These are phyloP conservation scores for Diatrype stigma DNA, from an alignment of 2,329 filamentous ascomycete species.

Conservation along the genomic window DNA sequence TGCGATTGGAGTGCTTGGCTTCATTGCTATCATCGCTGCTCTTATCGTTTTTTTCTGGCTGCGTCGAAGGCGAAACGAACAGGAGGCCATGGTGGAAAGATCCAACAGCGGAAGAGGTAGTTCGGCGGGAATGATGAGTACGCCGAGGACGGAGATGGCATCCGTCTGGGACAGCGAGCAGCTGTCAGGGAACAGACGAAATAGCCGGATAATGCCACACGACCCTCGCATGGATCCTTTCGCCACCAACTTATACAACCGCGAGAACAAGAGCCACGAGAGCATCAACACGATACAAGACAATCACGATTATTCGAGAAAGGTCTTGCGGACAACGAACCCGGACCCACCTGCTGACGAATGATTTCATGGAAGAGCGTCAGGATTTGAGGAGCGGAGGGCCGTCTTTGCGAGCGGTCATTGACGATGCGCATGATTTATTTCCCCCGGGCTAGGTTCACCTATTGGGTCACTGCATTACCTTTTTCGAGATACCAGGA, in stretches of 20 bases:
- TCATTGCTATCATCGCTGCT: slow-evolving; percentile 17
- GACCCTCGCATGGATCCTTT: slow-evolving; percentile 63
- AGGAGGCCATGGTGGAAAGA: slow-evolving; percentile 39
- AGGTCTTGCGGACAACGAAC: slow-evolving; percentile 60
- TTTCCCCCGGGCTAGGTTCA: slow-evolving; percentile 12
- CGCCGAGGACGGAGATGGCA: slow-evolving; percentile 41
- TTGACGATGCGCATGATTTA: slow-evolving; percentile 32
- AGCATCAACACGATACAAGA: slow-evolving; percentile 61
- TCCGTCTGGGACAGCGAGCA: slow-evolving; percentile 34
- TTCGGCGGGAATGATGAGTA: slow-evolving; percentile 45
- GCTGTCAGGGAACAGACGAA: slow-evolving; percentile 43
- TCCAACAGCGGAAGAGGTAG: slow-evolving; percentile 46
- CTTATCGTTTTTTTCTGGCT: slow-evolving; percentile 40
- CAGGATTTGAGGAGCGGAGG: slow-evolving; percentile 2
- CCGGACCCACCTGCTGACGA: slow-evolving; percentile 54
- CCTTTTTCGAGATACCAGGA: slow-evolving; percentile 42
- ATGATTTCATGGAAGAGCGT: slow-evolving; percentile 19
- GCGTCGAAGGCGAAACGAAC: slow-evolving; percentile 40
- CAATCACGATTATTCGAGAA: slow-evolving; percentile 61
- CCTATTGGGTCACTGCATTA: slow-evolving; percentile 32
- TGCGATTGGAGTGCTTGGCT: slow-evolving; percentile 25
- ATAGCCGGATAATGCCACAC: slow-evolving; percentile 52
- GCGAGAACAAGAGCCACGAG: slow-evolving; percentile 56
- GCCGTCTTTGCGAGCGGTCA: slow-evolving; percentile 13
- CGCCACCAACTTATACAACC: slow-evolving; percentile 51